These are phyloP conservation scores for Ashbya aceris DNA, from an alignment of 1,139 yeast genomes.

Conservation along the genomic window DNA sequence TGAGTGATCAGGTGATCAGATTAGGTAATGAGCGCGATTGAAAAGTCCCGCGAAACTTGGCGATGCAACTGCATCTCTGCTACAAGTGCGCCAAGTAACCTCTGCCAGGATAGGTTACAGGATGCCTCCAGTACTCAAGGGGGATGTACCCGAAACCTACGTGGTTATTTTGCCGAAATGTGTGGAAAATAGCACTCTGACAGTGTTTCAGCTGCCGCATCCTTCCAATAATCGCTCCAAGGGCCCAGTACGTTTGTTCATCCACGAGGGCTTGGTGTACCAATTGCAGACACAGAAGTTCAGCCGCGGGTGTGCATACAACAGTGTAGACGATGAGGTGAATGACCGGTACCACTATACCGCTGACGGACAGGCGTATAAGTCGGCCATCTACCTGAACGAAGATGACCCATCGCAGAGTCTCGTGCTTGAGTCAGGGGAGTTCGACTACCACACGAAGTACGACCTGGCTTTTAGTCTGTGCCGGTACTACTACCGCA, in stretches of 20 bases:
- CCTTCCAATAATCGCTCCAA: conserved; percentile 22
- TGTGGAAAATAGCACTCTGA: conserved; percentile 2
- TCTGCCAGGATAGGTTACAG: no score
- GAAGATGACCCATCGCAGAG: conserved; percentile 23
- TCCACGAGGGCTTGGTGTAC: conserved; percentile 17
- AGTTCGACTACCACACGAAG: conserved; percentile 35
- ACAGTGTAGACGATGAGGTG: conserved; percentile 17
- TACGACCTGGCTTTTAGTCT: conserved; percentile 37
- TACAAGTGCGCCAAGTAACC: no score
- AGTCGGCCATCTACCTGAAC: conserved; percentile 32
- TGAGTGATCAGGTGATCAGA: no score
- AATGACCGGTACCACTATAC: conserved; percentile 27
- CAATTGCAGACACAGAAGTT: conserved; percentile 28
- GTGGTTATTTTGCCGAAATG: conserved; percentile 9
- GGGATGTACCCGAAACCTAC: neutral
- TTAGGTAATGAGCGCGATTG: no score
- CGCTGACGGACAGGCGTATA: conserved; percentile 25
- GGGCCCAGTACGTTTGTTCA: conserved; percentile 13
- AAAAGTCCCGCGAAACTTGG: no score
- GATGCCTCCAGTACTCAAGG: neutral
- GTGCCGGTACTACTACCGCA: conserved; percentile 32
- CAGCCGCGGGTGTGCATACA: conserved; percentile 24
- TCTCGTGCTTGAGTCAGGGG: conserved; percentile 27
- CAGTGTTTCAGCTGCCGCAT: conserved; percentile 18
- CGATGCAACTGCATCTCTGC: no score